Evolutionary conservation across 306 rosid genomes (phyloP), one percentile per base, ranked within the genome.

Genomic region (Vigna hirtella): DNA sequence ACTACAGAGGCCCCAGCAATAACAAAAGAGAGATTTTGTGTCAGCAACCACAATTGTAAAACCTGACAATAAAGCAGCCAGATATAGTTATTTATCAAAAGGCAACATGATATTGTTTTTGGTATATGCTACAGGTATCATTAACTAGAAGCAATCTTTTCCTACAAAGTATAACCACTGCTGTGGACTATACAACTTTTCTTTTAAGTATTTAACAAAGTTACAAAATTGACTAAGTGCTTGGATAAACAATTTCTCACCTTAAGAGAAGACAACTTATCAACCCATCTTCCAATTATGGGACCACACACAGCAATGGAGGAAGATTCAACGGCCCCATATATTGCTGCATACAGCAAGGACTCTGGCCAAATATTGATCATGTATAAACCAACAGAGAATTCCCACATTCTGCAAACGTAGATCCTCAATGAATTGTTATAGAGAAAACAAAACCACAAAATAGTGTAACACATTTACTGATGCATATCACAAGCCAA

Each of bases 371-470:
- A 94, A 73, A 94, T 52, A 80, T 64, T 82, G 76, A 94, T 94
- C 98, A 92, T 92, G 77, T 92, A 94, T 47, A 94, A 83, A 57
- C 96, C 97, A 80, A 94, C 95, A 17, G 98, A 94, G 73, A 92
- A 94, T 87, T 94, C 98, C 98, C 98, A 94, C 98, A 90, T 92
- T 81, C 98, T 94, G 86, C 76, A 71, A 36, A 48, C 13, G 79
- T 2, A 73, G 13, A 56, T 1, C 38, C 66, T 45, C 49, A 11
- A 20, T 72, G 24, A 80, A 70, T 22, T 40, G 47, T 42, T 42
- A 7, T 36, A 18, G 22, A 30, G 13, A 51, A 16, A 34, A 30
- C 0, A 61, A 32, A 42, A 9, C 43, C 8, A 38, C 10, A 38
- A 36, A 42, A 42, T 42, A 50, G 24, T 53, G 5, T 53, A 53